Evolutionary conservation across 2,329 filamentous ascomycete species (phyloP), one percentile per base, ranked within the genome.

Genomic region (Fusarium cicatricum): DNA sequence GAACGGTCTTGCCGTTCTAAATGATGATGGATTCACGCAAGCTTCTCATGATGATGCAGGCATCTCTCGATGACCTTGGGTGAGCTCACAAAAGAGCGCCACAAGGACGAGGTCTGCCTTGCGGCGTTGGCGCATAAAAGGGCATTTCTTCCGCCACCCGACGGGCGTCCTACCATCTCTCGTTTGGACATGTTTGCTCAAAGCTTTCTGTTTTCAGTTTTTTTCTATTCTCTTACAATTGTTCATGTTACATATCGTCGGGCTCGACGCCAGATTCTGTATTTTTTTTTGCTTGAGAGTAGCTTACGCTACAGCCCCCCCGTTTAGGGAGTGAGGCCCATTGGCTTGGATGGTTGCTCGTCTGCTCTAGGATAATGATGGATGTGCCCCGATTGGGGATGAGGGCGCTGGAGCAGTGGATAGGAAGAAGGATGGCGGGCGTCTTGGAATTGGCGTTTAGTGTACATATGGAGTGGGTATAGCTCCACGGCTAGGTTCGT

Each of bases 31-130:
- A 58, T 66, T 65, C 64, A 69, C 60, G 60, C 66, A 68, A 64
- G 55, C 42, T 64, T 65, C 53, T 67, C 58, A 69, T 61, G 66
- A 68, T 40, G 66, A 69, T 69, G 66, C 66, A 59, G 66, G 64
- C 66, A 68, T 68, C 66, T 67, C 62, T 54, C 62, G 61, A 64
- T 55, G 55, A 57, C 51, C 57, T 68, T 68, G 64, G 51, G 64
- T 64, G 63, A 58, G 55, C 56, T 55, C 45, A 68, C 52, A 54
- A 44, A 45, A 56, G 56, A 64, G 37, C 46, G 45, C 44, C 44
- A 52, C 46, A 38, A 46, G 34, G 40, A 34, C 55, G 45, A 52
- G 44, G 11, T 42, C 52, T 48, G 40, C 52, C 51, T 60, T 43
- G 38, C 43, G 55, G 46, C 37, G 46, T 60, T 49, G 55, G 46